Percentiles rank a stretch among this genome's conserved stretches.
These are phyloP conservation scores for Cladosporium halotolerans DNA, from an alignment of 2,329 filamentous ascomycete genomes.

Conservation along the genomic window DNA sequence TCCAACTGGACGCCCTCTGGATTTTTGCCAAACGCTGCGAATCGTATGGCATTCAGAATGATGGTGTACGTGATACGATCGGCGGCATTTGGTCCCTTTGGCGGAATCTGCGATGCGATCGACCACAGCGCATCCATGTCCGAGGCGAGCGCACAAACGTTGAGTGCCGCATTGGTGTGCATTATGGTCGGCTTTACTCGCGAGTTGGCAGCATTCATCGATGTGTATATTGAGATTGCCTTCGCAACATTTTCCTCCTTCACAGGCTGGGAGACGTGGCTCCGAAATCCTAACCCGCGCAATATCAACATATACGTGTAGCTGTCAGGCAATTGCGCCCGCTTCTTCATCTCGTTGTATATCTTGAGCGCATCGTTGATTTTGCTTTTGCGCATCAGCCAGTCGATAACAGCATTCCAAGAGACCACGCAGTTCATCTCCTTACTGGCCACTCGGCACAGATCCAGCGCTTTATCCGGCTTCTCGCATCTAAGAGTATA, in stretches of 20 bases:
- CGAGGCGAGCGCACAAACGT: conserved; percentile 66
- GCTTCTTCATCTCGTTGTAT: conserved; percentile 99
- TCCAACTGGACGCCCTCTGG: conserved; percentile 20
- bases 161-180: conserved; percentile 83
- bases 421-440: conserved; percentile 61
- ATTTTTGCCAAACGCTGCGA: conserved; percentile 27
- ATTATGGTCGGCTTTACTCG: conserved; percentile 66
- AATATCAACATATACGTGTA: conserved; percentile 82
- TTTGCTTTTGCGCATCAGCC: conserved; percentile 56
- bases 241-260: conserved; percentile 56
- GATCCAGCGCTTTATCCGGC: conserved; percentile 59
- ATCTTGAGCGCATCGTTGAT: conserved; percentile 65
- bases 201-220: conserved; percentile 59
- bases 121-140: conserved; percentile 78
- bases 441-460: conserved; percentile 65
- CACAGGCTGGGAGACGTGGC: conserved; percentile 33
- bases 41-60: conserved; percentile 70
- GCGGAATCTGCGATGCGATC: conserved; percentile 65
- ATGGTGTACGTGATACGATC: conserved; percentile 72
- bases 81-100: conserved; percentile 55
- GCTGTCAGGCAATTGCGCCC: conserved; percentile 69
- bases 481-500: conserved; percentile 54
- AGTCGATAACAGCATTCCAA: conserved; percentile 82
- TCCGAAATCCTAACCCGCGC: conserved; percentile 54
- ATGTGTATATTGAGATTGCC: conserved; percentile 70